Percentiles rank a stretch among this genome's conserved stretches.
These are phyloP conservation scores for Orbilia oligospora DNA, from an alignment of 2,329 filamentous ascomycete genomes.

Conservation along the genomic window DNA sequence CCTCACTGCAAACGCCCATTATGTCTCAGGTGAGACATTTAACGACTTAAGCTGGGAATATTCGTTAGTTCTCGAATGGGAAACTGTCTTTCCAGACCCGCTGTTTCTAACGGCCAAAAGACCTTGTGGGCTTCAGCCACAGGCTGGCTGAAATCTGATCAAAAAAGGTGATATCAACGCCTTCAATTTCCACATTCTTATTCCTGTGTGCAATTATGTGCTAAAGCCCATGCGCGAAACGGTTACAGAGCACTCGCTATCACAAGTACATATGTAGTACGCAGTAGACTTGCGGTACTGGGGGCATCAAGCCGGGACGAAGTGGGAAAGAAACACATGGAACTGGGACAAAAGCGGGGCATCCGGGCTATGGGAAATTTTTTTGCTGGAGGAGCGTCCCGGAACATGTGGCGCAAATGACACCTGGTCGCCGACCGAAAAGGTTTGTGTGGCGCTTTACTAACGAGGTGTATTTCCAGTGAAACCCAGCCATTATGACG, in stretches of 20 bases:
- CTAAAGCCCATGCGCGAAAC: slow-evolving; percentile 17
- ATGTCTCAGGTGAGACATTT: slow-evolving; percentile 58
- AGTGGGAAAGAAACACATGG: slow-evolving; percentile 15
- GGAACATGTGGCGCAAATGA: slow-evolving; percentile 49
- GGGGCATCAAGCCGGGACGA: background rate
- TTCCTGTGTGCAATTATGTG: slow-evolving; percentile 35
- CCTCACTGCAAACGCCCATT: slow-evolving; percentile 35
- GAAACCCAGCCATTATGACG: slow-evolving; percentile 3
- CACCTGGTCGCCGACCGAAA: slow-evolving; percentile 51
- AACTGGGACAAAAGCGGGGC: slow-evolving; percentile 19
- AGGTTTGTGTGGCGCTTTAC: slow-evolving; percentile 31
- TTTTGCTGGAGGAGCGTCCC: slow-evolving; percentile 11
- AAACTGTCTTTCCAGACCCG: background rate
- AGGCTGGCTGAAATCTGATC: slow-evolving; percentile 9
- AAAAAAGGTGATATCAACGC: slow-evolving; percentile 13
- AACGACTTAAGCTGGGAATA: slow-evolving; percentile 16
- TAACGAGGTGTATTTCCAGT: slow-evolving; percentile 14
- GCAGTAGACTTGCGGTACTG: background rate
- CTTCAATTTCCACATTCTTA: slow-evolving; percentile 53
- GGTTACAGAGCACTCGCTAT: background rate
- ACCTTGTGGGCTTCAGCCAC: slow-evolving; percentile 46
- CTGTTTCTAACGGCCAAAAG: slow-evolving; percentile 21
- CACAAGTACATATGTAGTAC: too few species aligned
- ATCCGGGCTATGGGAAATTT: slow-evolving; percentile 27
- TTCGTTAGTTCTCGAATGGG: slow-evolving; percentile 28